Base-by-base conservation (phyloP, 345 rosid genomes). In the Aegle marmelos region DNA sequence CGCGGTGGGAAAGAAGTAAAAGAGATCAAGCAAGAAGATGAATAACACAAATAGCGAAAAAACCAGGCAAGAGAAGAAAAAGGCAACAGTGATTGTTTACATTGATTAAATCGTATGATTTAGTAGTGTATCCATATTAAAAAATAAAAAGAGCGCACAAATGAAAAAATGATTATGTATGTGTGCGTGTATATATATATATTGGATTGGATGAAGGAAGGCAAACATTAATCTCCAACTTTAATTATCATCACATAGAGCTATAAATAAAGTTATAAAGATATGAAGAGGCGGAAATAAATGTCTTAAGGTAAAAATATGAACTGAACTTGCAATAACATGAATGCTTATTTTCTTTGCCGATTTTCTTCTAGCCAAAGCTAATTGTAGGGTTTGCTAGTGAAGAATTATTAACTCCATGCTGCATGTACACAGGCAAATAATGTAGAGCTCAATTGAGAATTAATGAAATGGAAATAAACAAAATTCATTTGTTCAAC, bases 41-140 rank as follows among this genome's bases (percentile, higher is more conserved):
- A 37, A 2, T 10, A 37, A 37, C 41, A 37, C 11, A 37, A 37
- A 37, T 37, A 37, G 41, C 7, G 39, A 36, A 36, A 36, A 7
- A 37, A 37, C 11, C 11, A 37, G 2, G 41, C 0, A 37, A 37
- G 41, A 37, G 41, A 37, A 37, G 11, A 37, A 37, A 11, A 37
- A 37, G 10, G 41, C 41, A 37, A 11, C 11, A 37, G 41, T 2
- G 4, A 36, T 36, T 36, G 0, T 37, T 11, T 9, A 0, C 7
- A 39, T 4, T 9, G 2, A 39, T 39, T 39, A 41, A 41, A 41
- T 0, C 4, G 0, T 1, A 41, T 10, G 1, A 0, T 10, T 41
- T 41, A 9, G 2, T 0, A 39, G 13, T 0, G 4, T 9, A 39
- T 9, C 9, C 1, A 9, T 4, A 2, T 39, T 0, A 0, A 39